Conservation (phyloP, 768 basidiomycete species). For the Dioszegia hungarica region DNA sequence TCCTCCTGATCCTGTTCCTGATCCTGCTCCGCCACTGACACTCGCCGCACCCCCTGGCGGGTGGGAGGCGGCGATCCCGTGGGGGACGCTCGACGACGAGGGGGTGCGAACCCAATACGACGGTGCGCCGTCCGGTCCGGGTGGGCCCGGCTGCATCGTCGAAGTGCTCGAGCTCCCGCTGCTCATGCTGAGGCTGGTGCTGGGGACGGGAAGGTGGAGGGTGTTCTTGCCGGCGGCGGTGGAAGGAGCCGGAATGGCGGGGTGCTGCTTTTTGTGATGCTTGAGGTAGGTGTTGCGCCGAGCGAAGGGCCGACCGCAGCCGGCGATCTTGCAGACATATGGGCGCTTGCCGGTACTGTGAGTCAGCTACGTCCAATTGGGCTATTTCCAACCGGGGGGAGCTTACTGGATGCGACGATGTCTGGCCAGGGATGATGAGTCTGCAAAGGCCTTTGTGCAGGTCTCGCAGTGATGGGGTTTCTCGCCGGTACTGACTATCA, state of each 20-base stretch:
- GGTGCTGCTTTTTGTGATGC: conserved; percentile 49
- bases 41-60: conserved; percentile 39
- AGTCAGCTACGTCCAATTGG: not conserved
- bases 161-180: no score
- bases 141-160: conserved; percentile 12
- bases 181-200: no score
- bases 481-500: conserved; percentile 48
- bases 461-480: conserved; percentile 47
- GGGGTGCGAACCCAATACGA: conserved; percentile 21
- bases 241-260: conserved; percentile 28
- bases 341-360: conserved; percentile 50
- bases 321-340: conserved; percentile 41
- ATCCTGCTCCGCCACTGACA: conserved; percentile 6
- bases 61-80: conserved; percentile 40
- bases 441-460: conserved; percentile 49
- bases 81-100: conserved; percentile 25
- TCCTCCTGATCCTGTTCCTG: not conserved
- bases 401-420: conserved; percentile 47
- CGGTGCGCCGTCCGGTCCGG: conserved; percentile 16
- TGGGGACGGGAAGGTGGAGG: conserved; percentile 6
- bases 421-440: conserved; percentile 49
- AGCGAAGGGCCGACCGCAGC: conserved; percentile 46
- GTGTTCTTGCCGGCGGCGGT: conserved; percentile 7
- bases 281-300: conserved; percentile 51
- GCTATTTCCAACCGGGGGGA: not conserved